Percentiles rank a stretch among this genome's conserved stretches.
Conservation (phyloP, 2,329 filamentous ascomycete genomes). For the Xenoacremonium recifei region DNA sequence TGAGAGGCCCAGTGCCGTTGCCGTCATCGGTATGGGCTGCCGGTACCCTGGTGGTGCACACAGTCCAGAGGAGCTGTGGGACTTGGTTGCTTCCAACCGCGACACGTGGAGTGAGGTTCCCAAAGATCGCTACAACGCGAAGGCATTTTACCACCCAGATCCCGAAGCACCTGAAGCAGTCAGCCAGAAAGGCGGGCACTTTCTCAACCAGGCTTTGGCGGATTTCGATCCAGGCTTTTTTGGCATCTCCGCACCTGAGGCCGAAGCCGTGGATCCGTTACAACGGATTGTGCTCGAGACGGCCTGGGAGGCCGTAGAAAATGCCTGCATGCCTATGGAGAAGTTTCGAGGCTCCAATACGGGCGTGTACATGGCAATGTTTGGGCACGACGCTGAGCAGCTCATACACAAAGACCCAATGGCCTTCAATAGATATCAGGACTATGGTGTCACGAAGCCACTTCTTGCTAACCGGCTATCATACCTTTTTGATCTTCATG, state of each 20-base stretch:
- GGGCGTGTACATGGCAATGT: constrained; percentile 49
- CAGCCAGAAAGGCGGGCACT: constrained; percentile 14
- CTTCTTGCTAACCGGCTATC: constrained; percentile 36
- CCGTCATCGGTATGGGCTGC: constrained; percentile 29
- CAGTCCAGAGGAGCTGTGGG: constrained; percentile 27
- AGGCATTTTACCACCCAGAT: constrained; percentile 21
- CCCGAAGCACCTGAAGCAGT: constrained; percentile 15
- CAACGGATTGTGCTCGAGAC: constrained; percentile 33
- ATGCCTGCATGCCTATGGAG: constrained; percentile 27
- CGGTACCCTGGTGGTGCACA: constrained; percentile 26
- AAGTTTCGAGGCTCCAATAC: constrained; percentile 44
- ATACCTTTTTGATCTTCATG: constrained; percentile 36
- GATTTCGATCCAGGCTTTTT: constrained; percentile 30
- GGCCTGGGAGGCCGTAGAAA: constrained; percentile 34
- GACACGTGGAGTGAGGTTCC: constrained; percentile 21
- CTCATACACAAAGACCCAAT: constrained; percentile 23
- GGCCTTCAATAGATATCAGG: constrained; percentile 17
- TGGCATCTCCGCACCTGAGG: constrained; percentile 29
- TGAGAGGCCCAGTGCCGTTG: too few relatives aligned
- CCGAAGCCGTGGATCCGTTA: constrained; percentile 32
- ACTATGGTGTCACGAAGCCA: constrained; percentile 28
- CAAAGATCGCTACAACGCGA: constrained; percentile 19
- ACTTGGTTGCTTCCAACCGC: constrained; percentile 21
- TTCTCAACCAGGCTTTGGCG: constrained; percentile 12
- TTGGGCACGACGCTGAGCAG: constrained; percentile 47